A percentile compares a stretch with the other conserved stretches of the same genome.
Evolutionary conservation across 129 eudicot genomes (phyloP).

Genomic region (Lactuca sativa): DNA sequence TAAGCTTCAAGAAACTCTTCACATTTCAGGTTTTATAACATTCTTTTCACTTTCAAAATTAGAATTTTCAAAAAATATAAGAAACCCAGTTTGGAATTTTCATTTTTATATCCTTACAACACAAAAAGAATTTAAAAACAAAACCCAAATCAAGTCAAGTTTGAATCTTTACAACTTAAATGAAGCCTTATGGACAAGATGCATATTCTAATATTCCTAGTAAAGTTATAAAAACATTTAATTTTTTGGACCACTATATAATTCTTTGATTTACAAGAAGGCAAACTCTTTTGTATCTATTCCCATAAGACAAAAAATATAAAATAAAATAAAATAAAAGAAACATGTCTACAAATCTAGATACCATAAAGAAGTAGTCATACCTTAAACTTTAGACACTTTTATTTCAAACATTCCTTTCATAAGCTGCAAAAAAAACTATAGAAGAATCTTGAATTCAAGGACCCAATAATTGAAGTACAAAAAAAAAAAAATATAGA

Average conservation of each 20-base stretch:
- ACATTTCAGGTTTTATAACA: slow-evolving; percentile 27
- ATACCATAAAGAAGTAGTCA: slow-evolving; percentile 37
- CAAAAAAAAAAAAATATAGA: background rate
- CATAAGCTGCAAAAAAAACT: slow-evolving; percentile 8
- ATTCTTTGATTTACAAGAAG: slow-evolving; percentile 51
- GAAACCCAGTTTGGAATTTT: background rate
- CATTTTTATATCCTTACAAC: slow-evolving; percentile 2
- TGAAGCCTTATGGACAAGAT: slow-evolving; percentile 19
- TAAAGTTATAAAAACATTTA: slow-evolving; percentile 24
- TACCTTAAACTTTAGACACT: slow-evolving; percentile 29
- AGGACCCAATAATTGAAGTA: background rate
- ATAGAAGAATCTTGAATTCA: slow-evolving; percentile 18
- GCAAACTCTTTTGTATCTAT: slow-evolving; percentile 35
- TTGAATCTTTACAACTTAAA: slow-evolving; percentile 19
- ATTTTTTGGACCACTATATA: slow-evolving; percentile 37
- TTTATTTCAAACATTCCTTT: slow-evolving; percentile 20
- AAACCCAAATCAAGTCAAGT: slow-evolving; percentile 13
- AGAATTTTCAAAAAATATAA: slow-evolving; percentile 17
- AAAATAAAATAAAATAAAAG: background rate
- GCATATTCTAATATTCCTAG: slow-evolving; percentile 35
- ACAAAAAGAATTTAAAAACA: background rate
- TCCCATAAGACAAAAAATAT: slow-evolving; percentile 16
- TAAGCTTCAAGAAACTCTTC: slow-evolving; percentile 18
- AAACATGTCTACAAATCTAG: slow-evolving; percentile 36
- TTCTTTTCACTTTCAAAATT: background rate